Conservation (phyloP, 176 grass and related monocot species). For the Zoysia japonica region DNA sequence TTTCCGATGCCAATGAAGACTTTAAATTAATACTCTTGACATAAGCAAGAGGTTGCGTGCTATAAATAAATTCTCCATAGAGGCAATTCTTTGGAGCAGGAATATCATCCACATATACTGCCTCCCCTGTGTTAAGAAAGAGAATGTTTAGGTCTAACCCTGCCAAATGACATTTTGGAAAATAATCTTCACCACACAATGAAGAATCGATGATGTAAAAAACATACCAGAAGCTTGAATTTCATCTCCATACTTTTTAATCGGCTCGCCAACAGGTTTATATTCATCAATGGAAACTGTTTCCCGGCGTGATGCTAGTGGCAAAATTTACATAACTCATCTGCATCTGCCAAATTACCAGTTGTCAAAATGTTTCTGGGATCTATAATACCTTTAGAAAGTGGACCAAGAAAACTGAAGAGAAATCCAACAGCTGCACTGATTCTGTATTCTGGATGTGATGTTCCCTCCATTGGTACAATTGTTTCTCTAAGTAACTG, state of each 20-base stretch:
- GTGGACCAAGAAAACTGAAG: constrained; percentile 64
- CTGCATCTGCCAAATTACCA: constrained; percentile 19
- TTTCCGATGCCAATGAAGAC: constrained; percentile 61
- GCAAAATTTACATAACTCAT: constrained; percentile 22
- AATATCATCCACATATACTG: constrained; percentile 90
- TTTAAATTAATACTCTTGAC: constrained; percentile 68
- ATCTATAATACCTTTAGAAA: constrained; percentile 40
- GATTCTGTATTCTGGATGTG: constrained; percentile 61
- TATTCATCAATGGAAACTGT: constrained; percentile 38
- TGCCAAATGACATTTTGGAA: constrained; percentile 17
- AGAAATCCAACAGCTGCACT: constrained; percentile 77
- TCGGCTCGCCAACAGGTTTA: constrained; percentile 66
- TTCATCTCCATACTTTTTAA: constrained; percentile 68
- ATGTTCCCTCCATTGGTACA: constrained; percentile 60
- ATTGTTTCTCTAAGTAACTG: constrained; percentile 55
- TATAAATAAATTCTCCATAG: constrained; percentile 83
- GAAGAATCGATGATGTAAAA: background rate
- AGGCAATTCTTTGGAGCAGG: constrained; percentile 75
- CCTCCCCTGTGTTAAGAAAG: constrained; percentile 57
- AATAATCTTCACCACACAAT: background rate
- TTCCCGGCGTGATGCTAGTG: constrained; percentile 46
- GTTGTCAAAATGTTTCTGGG: constrained; percentile 27
- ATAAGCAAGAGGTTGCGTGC: constrained; percentile 62
- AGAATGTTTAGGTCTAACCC: background rate
- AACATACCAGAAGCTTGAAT: constrained; percentile 77